Evolutionary conservation across 768 basidiomycete species (phyloP), one percentile per base, ranked within the genome.

Genomic region (Mycena crocata): DNA sequence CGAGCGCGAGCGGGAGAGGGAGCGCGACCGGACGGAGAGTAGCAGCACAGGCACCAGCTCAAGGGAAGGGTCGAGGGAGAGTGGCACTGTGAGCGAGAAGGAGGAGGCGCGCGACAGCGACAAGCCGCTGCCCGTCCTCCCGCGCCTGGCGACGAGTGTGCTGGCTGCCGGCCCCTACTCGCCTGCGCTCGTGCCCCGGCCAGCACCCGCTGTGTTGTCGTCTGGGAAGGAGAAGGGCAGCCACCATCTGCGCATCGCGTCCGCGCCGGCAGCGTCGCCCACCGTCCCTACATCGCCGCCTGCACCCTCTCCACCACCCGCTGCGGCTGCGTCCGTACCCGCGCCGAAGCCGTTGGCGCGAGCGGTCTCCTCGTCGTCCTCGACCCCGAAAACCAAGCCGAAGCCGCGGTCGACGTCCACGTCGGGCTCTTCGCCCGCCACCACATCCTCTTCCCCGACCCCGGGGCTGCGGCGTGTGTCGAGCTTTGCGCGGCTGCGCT

Each of bases 141-240:
- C 69, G 24, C 60, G 23, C 5, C 62, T 69, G 10, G 68, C 68
- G 55, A 57, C 60, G 31, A 40, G 34, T 17, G 61, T 66, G 50
- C 37, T 70, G 5, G 61, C 69, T 12, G 61, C 69, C 45, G 64
- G 65, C 44, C 65, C 52, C 57, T 67, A 66, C 34, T 70, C 69
- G 50, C 69, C 69, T 37, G 62, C 57, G 40, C 31, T 67, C 8
- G 56, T 39, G 35, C 59, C 40, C 26, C 30, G 46, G 42, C 24
- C 35, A 59, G 3, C 1, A 21, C 26, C 49, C 50, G 30, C 31
- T 2, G 40, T 15, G 15, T 23, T 39, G 34, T 24, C 14, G 39
- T 26, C 8, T 21, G 45, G 17, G 14, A 35, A 35, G 35, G 40
- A 10, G 34, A 60, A 51, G 49, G 23, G 49, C 28, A 50, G 37